These are phyloP conservation scores for Metarhizium album DNA, from an alignment of 2,329 filamentous ascomycete genomes.

Conservation along the genomic window DNA sequence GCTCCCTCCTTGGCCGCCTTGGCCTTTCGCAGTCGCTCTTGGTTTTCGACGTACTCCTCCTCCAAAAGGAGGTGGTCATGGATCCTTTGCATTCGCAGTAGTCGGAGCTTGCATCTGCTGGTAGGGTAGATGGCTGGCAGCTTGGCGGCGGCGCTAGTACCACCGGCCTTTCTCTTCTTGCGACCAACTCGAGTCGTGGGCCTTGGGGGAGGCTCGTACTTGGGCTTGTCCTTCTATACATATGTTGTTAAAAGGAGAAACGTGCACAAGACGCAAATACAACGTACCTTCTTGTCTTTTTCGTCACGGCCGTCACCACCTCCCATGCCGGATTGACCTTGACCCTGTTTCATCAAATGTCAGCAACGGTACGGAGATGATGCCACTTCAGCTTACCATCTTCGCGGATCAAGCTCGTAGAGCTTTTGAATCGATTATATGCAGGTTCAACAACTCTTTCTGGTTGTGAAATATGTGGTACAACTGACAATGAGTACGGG, in stretches of 20 bases:
- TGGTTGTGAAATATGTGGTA: background rate
- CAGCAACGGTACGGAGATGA: background rate
- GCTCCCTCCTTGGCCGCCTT: constrained; percentile 68
- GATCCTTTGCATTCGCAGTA: constrained; percentile 95
- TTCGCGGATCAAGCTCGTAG: constrained; percentile 20
- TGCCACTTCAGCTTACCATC: constrained; percentile 21
- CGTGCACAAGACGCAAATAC: background rate
- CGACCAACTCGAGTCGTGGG: constrained; percentile 94
- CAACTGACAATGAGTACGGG: constrained; percentile 3
- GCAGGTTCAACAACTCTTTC: background rate
- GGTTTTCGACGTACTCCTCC: constrained; percentile 98
- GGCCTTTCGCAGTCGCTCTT: constrained; percentile 87
- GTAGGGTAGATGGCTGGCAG: constrained; percentile 90
- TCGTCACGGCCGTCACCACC: constrained; percentile 69
- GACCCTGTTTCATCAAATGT: constrained; percentile 43
- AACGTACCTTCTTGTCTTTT: constrained; percentile 82
- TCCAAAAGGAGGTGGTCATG: constrained; percentile 95
- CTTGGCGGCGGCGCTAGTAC: constrained; percentile 89
- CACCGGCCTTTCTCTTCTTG: constrained; percentile 95
- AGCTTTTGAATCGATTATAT: constrained; percentile 11
- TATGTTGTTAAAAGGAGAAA: constrained; percentile 11
- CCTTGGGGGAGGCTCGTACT: constrained; percentile 96
- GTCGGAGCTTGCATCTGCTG: constrained; percentile 91
- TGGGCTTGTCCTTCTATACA: constrained; percentile 92
- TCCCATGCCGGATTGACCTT: constrained; percentile 80